Conservation (phyloP, 2,329 filamentous ascomycete species). For the Stemphylium lycopersici region DNA sequence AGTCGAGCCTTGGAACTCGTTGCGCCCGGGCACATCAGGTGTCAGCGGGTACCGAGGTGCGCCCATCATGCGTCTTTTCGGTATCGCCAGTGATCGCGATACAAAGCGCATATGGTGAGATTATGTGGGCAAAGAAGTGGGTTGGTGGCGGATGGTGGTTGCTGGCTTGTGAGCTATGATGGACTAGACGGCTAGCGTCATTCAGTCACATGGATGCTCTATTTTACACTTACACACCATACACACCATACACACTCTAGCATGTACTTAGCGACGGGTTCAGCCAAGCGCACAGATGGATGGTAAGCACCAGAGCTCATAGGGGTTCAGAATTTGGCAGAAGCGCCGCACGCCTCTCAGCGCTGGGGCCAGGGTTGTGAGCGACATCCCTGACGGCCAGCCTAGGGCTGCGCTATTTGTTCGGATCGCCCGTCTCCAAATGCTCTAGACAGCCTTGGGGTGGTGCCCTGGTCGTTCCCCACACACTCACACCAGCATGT, state of each 20-base stretch:
- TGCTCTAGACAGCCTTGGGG: constrained; percentile 21
- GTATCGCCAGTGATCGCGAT: constrained; percentile 3
- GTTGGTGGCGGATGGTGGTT: constrained; percentile 7
- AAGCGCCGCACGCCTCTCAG: constrained; percentile 16
- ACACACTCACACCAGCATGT: constrained; percentile 11
- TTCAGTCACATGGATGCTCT: constrained; percentile 4
- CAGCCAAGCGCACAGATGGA: constrained; percentile 9
- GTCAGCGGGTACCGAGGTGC: constrained; percentile 2
- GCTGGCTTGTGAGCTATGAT: constrained; percentile 10
- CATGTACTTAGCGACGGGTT: constrained; percentile 5
- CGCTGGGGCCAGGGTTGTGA: constrained; percentile 29
- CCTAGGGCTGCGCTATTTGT: constrained; percentile 20
- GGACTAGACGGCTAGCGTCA: constrained; percentile 11
- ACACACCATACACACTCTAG: constrained; percentile 3
- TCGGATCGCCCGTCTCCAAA: constrained; percentile 23
- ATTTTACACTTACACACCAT: constrained; percentile 4
- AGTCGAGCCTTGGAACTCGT: not conserved
- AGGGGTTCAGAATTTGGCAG: constrained; percentile 5
- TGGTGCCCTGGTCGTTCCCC: constrained; percentile 16
- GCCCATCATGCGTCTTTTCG: not conserved
- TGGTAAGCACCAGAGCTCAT: constrained; percentile 6
- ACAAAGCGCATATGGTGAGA: constrained; percentile 2
- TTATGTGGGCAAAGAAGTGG: constrained; percentile 7
- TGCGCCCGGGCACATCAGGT: not conserved
- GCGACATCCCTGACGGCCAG: constrained; percentile 14